Conservation (phyloP, 345 rosid genomes). For the Melaleuca quinquenervia region DNA sequence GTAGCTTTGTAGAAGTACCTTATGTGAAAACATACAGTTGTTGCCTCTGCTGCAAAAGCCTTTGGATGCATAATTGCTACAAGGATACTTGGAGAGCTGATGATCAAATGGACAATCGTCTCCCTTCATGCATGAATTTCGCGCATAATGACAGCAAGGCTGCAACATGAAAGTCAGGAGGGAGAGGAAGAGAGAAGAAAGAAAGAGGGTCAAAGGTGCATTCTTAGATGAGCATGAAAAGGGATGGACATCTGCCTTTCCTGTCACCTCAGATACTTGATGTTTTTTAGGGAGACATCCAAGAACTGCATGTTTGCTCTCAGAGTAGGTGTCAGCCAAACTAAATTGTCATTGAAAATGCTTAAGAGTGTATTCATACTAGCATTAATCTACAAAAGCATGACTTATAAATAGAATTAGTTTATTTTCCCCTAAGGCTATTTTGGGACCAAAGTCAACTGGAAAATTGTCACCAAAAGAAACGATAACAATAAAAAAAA, state of each 20-base stretch:
- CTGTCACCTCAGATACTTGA: not conserved
- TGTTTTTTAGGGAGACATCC: not conserved
- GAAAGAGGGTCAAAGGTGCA: not conserved
- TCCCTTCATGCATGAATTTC: slow-evolving; percentile 80
- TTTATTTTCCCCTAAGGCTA: not conserved
- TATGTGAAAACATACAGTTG: slow-evolving; percentile 75
- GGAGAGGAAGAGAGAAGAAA: not conserved
- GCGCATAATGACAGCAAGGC: slow-evolving; percentile 90
- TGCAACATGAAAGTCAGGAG: slow-evolving; percentile 25
- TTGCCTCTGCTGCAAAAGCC: slow-evolving; percentile 73
- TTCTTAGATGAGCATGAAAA: not conserved
- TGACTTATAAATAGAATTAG: not conserved
- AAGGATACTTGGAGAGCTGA: slow-evolving; percentile 75
- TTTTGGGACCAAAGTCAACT: not conserved
- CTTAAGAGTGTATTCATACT: not conserved
- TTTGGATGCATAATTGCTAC: slow-evolving; percentile 33
- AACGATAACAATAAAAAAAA: not conserved
- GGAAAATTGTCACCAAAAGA: not conserved
- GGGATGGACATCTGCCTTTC: not conserved
- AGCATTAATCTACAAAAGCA: not conserved
- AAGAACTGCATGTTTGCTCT: not conserved
- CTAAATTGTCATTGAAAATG: not conserved
- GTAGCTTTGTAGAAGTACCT: slow-evolving; percentile 30
- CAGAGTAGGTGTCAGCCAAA: not conserved
- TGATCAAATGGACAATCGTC: slow-evolving; percentile 90